Evolutionary conservation across 345 rosid species (phyloP).

Genomic region (Arabidopsis arenosa): DNA sequence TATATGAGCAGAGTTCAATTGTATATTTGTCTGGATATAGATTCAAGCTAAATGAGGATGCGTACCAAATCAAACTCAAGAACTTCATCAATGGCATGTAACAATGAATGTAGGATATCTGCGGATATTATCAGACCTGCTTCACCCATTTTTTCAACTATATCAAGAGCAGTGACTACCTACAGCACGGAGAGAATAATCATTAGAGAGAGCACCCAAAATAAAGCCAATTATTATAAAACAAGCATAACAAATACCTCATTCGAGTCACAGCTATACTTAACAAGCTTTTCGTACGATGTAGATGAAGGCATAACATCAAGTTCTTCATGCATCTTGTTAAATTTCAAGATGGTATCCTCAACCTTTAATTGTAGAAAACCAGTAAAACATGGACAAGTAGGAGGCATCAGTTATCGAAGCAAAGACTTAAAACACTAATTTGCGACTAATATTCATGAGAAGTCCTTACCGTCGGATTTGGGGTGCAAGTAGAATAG

Average conservation of each 20-base stretch:
- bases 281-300: slow-evolving; percentile 68
- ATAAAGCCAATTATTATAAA: not conserved
- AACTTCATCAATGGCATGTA: slow-evolving; percentile 60
- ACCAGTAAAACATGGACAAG: slow-evolving; percentile 22
- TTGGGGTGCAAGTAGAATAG: slow-evolving; percentile 62
- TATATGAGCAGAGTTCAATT: not conserved
- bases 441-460: slow-evolving; percentile 56
- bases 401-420: slow-evolving; percentile 6
- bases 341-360: slow-evolving; percentile 63
- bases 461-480: slow-evolving; percentile 74
- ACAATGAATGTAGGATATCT: slow-evolving; percentile 52
- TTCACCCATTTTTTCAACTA: slow-evolving; percentile 66
- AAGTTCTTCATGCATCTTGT: slow-evolving; percentile 61
- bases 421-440: slow-evolving; percentile 30
- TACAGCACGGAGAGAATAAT: slow-evolving; percentile 44
- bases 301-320: slow-evolving; percentile 60
- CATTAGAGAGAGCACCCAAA: not conserved
- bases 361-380: slow-evolving; percentile 57
- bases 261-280: slow-evolving; percentile 54
- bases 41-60: slow-evolving; percentile 15
- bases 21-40: not conserved
- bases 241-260: slow-evolving; percentile 57
- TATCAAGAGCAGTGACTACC: slow-evolving; percentile 81
- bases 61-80: slow-evolving; percentile 74
- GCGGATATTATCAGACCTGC: slow-evolving; percentile 58